phyloP scores from a whole-genome alignment of 2,329 filamentous ascomycete genomes.

The Exophiala aquamarina region DNA sequence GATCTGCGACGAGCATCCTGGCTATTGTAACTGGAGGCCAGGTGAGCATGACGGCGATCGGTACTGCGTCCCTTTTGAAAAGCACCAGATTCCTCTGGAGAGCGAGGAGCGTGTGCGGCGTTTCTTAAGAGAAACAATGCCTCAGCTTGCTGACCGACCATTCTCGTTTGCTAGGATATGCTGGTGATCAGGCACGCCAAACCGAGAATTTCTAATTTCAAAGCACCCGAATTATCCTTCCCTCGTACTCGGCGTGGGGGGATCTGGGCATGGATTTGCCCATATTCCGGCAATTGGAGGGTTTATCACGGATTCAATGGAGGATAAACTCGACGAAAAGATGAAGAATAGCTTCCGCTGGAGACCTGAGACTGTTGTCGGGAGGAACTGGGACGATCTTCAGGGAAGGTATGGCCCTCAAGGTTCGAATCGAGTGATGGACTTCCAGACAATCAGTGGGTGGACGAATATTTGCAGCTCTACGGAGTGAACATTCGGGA shows the following conservation, averaged over 20 bases:
- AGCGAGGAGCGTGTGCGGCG: conserved; percentile 48
- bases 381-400: conserved; percentile 48
- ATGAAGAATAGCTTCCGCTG: conserved; percentile 49
- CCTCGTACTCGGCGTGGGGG: conserved; percentile 51
- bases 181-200: conserved; percentile 58
- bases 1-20: conserved; percentile 55
- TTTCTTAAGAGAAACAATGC: conserved; percentile 54
- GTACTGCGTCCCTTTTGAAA: conserved; percentile 43
- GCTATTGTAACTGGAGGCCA: conserved; percentile 51
- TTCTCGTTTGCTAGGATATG: conserved; percentile 55
- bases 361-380: conserved; percentile 51
- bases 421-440: conserved; percentile 49
- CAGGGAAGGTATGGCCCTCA: conserved; percentile 47
- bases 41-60: conserved; percentile 30
- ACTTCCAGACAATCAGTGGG: conserved; percentile 45
- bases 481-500: no score
- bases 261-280: conserved; percentile 55
- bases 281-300: conserved; percentile 53
- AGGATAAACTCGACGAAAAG: conserved; percentile 44
- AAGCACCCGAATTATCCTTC: conserved; percentile 46
- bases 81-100: conserved; percentile 45
- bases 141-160: conserved; percentile 50
- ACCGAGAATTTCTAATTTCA: conserved; percentile 55
- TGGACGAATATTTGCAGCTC: conserved; percentile 46
- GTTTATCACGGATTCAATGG: conserved; percentile 51